Percentiles rank a stretch among this genome's conserved stretches.
Evolutionary conservation across 805 yeast species (phyloP).

Genomic region (Clavispora vitiphila): DNA sequence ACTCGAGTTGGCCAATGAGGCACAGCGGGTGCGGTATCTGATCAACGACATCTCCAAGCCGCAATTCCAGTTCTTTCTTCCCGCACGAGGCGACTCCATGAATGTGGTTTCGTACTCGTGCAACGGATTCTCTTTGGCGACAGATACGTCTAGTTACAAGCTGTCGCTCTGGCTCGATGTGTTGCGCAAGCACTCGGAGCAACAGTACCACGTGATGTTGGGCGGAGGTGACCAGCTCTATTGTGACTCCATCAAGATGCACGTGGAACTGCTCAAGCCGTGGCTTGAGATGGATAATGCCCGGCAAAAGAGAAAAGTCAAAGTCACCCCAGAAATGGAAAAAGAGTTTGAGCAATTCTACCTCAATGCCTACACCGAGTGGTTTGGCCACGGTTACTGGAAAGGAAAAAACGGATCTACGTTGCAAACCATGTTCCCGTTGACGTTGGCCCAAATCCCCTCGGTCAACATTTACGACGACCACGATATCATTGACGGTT

Average conservation of each 20-base stretch:
- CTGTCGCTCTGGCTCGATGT: slow-evolving; percentile 89
- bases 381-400: slow-evolving; percentile 94
- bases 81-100: slow-evolving; percentile 62
- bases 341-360: slow-evolving; percentile 62
- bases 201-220: slow-evolving; percentile 83
- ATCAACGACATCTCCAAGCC: slow-evolving; percentile 38
- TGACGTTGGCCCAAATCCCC: slow-evolving; percentile 80
- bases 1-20: slow-evolving; percentile 42
- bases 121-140: slow-evolving; percentile 79
- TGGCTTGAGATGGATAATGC: slow-evolving; percentile 61
- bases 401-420: slow-evolving; percentile 63
- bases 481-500: slow-evolving; percentile 96
- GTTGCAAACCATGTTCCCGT: slow-evolving; percentile 61
- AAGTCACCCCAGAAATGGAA: slow-evolving; percentile 44
- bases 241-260: slow-evolving; percentile 70
- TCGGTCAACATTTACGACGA: slow-evolving; percentile 85
- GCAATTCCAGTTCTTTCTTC: slow-evolving; percentile 54
- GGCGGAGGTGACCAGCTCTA: slow-evolving; percentile 98
- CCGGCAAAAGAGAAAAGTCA: slow-evolving; percentile 32
- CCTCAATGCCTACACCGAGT: slow-evolving; percentile 65
- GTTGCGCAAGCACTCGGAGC: slow-evolving; percentile 52
- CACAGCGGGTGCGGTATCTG: slow-evolving; percentile 60
- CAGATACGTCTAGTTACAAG: slow-evolving; percentile 60
- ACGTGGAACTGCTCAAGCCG: slow-evolving; percentile 47
- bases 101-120: slow-evolving; percentile 82